Base-by-base conservation (phyloP, 805 yeast species). In the Clavispora santaluciae region DNA sequence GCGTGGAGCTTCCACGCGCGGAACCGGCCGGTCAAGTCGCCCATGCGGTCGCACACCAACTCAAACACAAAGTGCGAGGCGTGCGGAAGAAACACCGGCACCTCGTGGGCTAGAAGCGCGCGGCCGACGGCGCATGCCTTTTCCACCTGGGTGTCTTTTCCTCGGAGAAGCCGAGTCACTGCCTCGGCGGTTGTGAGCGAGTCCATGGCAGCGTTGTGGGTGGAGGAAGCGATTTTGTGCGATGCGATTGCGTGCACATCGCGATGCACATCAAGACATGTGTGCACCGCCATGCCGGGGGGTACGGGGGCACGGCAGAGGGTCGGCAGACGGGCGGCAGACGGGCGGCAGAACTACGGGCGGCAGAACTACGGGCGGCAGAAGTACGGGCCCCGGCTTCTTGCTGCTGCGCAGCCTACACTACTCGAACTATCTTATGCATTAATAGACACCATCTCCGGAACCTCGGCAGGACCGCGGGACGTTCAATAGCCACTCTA, bases 41-140 rank as follows among this genome's bases (percentile, higher is more conserved):
- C 73, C 52, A 83, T 57, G 40, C 89, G 65, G 53, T 82, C 87
- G 38, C 77, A 68, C 1, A 83, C 45, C 24, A 84, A 63, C 36
- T 80, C 86, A 37, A 82, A 65, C 3, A 82, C 61, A 47, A 84
- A 84, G 1, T 40, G 53, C 18, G 72, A 70, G 40, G 64, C 64
- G 42, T 79, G 75, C 7, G 89, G 90, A 11, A 84, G 68, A 40
- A 66, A 70, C 2, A 77, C 64, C 40, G 56, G 39, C 43, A 57
- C 41, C 28, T 56, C 40, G 15, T 56, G 61, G 22, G 57, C 66
- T 16, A 76, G 54, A 22, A 70, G 60, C 26, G 50, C 52, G 29
- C 36, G 43, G 6, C 66, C 64, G 33, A 57, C 61, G 33, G 34
- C 51, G 11, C 69, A 60, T 16, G 82, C 70, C 20, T 75, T 70